Evolutionary conservation across 1,284 basidiomycete genomes (phyloP).

Genomic region (Porphyrellus sp.): DNA sequence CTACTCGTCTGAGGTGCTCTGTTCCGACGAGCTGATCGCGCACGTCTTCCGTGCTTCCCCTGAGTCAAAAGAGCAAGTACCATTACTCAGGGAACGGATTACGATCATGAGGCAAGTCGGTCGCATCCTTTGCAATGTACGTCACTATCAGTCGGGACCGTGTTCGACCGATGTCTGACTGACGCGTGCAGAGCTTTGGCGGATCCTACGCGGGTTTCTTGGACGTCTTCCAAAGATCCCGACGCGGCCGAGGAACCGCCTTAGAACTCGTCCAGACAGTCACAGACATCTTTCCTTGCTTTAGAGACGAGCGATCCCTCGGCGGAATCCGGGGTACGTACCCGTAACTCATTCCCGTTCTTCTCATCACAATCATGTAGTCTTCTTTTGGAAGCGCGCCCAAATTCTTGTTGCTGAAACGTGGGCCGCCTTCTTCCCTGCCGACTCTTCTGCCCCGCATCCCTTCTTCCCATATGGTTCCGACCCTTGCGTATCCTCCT

Average conservation of each 20-base stretch:
- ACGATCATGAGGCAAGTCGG: constrained; percentile 72
- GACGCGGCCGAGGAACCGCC: constrained; percentile 56
- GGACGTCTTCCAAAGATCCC: constrained; percentile 52
- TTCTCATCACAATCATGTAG: constrained; percentile 35
- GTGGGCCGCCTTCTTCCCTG: constrained; percentile 78
- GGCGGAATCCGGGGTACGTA: constrained; percentile 55
- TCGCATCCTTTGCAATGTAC: constrained; percentile 59
- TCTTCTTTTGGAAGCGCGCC: constrained; percentile 79
- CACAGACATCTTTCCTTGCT: constrained; percentile 66
- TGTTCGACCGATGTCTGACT: constrained; percentile 8
- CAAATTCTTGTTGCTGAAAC: constrained; percentile 83
- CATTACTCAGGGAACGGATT: constrained; percentile 66
- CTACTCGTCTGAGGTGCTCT: constrained; percentile 62
- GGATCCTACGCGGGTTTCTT: constrained; percentile 71
- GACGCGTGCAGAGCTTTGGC: constrained; percentile 51
- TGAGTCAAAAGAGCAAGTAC: constrained; percentile 58
- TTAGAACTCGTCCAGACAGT: constrained; percentile 72
- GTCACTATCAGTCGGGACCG: constrained; percentile 22
- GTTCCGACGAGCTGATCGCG: constrained; percentile 63
- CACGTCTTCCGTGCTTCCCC: constrained; percentile 62
- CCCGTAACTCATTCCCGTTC: background rate
- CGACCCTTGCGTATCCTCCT: constrained; percentile 57
- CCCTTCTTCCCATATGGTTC: constrained; percentile 60
- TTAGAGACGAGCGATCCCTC: constrained; percentile 64
- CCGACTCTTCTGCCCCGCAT: constrained; percentile 43